phyloP scores from a whole-genome alignment of 345 rosid species.

The Microthlaspi erraticum region DNA sequence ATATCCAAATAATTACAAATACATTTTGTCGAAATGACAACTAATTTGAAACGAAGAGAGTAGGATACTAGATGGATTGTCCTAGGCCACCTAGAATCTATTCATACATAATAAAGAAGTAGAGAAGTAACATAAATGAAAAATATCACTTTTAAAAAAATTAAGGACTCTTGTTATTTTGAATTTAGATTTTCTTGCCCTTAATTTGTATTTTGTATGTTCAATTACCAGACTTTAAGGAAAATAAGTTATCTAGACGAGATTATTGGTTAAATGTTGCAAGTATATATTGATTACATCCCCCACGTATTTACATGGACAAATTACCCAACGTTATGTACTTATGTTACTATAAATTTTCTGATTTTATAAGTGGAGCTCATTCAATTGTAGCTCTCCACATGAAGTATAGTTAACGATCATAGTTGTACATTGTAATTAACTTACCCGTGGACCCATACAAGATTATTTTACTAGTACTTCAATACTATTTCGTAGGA shows the following conservation, averaged over 20 bases:
- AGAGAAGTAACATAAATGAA: neutral
- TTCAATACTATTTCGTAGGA: constrained; percentile 2
- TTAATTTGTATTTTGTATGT: no score
- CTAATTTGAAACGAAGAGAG: no score
- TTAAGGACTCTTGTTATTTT: neutral
- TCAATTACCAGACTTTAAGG: no score
- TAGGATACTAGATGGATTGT: neutral
- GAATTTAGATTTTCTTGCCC: neutral
- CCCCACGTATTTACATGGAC: constrained; percentile 1
- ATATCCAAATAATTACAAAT: no score
- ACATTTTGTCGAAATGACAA: no score
- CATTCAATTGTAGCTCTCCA: constrained; percentile 18
- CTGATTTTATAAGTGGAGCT: constrained; percentile 1
- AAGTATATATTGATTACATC: neutral
- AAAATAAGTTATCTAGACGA: neutral
- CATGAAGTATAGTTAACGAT: neutral
- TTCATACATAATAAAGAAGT: neutral
- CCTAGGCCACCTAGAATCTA: neutral
- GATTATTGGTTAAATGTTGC: neutral
- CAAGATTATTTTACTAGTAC: neutral
- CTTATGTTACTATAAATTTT: neutral
- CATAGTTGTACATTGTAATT: constrained; percentile 6
- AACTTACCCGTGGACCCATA: neutral
- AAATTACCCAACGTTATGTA: neutral
- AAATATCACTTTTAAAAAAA: neutral